Conservation (phyloP, 352 stramenopile genomes). For the Globisporangium emineosum region DNA sequence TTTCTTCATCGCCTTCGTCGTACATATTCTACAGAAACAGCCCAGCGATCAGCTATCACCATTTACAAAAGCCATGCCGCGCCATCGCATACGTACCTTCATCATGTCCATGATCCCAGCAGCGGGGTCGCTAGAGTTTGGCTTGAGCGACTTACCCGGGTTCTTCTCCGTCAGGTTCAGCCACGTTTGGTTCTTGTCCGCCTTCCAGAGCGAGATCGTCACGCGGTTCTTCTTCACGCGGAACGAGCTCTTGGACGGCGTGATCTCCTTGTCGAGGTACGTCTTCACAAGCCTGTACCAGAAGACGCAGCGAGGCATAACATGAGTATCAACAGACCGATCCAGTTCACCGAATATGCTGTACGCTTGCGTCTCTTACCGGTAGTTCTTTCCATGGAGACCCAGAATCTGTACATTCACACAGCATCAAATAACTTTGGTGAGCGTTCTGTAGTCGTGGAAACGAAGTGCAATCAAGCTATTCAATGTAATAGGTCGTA, state of each 20-base stretch:
- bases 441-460: neutral
- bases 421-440: neutral
- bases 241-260: constrained; percentile 68
- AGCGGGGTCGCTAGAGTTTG: constrained; percentile 54
- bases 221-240: constrained; percentile 86
- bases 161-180: constrained; percentile 86
- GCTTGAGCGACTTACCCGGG: constrained; percentile 43
- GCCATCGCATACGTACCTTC: constrained; percentile 45
- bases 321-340: neutral
- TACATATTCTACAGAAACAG: constrained; percentile 72
- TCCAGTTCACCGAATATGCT: neutral
- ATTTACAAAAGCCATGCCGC: neutral
- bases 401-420: constrained; percentile 41
- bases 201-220: constrained; percentile 74
- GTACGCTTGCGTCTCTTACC: constrained; percentile 14
- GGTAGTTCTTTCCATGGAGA: constrained; percentile 72
- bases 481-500: constrained; percentile 7
- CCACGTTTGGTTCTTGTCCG: constrained; percentile 75
- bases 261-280: constrained; percentile 83
- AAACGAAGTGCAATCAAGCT: neutral
- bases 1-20: constrained; percentile 83
- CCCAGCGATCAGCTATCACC: neutral
- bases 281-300: constrained; percentile 57
- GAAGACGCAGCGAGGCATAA: neutral
- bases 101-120: constrained; percentile 91